Evolutionary conservation across 441 rosid genomes (phyloP), one percentile per base, ranked within the genome.

Genomic region (Populus hybrid): DNA sequence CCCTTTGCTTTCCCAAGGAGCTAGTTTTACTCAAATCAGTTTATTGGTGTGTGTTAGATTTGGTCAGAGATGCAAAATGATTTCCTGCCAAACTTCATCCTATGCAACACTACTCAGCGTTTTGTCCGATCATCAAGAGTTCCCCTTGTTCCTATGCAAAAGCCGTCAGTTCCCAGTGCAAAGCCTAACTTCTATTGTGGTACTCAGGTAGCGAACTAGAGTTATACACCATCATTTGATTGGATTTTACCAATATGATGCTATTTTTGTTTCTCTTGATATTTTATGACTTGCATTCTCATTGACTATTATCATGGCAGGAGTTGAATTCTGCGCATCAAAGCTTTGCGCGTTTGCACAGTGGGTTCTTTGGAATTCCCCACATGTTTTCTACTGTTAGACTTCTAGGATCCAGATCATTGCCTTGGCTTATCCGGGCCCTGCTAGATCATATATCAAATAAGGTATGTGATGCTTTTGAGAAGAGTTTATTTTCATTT

Each of bases 21-120:
- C 3, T 5, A 3, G 20, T 69, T 71, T 75, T 10, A 67, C 75
- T 77, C 38, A 12, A 40, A 76, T 75, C 64, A 53, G 67, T 72
- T 35, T 71, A 40, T 75, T 79, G 26, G 46, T 79, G 50, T 75
- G 67, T 73, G 70, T 67, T 85, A 97, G 99, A 91, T 97, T 81
- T 97, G 99, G 99, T 94, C 99, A 79, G 99, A 97, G 92, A 93
- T 97, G 97, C 98, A 92, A 88, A 89, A 83, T 75, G 99, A 97
- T 86, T 97, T 97, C 93, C 79, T 97, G 86, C 99, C 99, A 57
- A 97, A 93, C 88, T 97, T 97, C 85, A 88, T 97, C 80, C 94
- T 97, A 69, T 97, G 99, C 87, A 94, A 97, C 84, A 97, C 99
- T 65, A 97, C 99, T 79, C 99, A 97, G 77, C 93, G 99, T 69